Conservation (phyloP, 2,329 filamentous ascomycete species). For the Pezicula neosporulosa region DNA sequence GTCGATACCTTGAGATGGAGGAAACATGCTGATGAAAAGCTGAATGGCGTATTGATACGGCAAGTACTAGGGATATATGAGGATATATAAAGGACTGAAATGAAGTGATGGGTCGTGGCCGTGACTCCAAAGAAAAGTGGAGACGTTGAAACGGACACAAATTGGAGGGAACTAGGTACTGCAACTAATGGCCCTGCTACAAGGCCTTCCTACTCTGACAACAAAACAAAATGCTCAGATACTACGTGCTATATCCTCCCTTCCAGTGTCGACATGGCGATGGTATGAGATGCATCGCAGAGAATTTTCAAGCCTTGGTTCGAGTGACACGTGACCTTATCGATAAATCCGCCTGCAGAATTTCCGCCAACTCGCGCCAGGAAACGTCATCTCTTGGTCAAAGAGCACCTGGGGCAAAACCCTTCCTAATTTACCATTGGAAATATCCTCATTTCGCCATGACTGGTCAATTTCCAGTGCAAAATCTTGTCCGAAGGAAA, state of each 20-base stretch:
- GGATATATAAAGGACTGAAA: neutral
- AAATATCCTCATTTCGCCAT: too few species aligned
- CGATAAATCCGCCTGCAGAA: neutral
- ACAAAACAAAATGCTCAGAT: too few species aligned
- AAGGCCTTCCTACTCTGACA: neutral
- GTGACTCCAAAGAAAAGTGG: neutral
- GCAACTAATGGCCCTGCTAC: neutral
- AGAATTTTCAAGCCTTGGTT: neutral
- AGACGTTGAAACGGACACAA: neutral
- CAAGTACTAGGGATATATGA: neutral
- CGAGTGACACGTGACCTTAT: neutral
- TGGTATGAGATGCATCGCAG: neutral
- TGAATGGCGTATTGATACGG: neutral
- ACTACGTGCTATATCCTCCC: neutral
- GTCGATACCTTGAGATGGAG: conserved; percentile 52
- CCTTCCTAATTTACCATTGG: too few species aligned
- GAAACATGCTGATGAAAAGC: conserved; percentile 30
- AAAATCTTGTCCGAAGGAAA: too few species aligned
- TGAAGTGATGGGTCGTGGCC: neutral
- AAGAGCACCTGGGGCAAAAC: neutral
- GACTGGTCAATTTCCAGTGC: too few species aligned
- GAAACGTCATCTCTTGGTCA: neutral
- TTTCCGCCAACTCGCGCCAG: too few species aligned
- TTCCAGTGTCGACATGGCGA: neutral
- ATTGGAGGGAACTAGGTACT: neutral